Base-by-base conservation (phyloP, 2,329 filamentous ascomycete species). In the Botrytis deweyae region DNA sequence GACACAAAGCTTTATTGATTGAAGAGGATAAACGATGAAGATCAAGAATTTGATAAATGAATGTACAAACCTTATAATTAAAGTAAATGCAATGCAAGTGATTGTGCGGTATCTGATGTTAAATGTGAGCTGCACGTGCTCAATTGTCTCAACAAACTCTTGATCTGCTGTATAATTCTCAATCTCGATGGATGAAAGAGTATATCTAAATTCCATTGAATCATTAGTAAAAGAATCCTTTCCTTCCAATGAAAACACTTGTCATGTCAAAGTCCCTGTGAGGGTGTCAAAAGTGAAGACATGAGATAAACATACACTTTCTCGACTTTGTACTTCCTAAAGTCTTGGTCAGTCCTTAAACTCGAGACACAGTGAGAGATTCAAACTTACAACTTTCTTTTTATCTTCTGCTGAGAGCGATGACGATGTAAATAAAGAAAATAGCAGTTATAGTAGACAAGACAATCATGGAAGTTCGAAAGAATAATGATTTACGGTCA, bases 31-130 rank as follows among this genome's bases (percentile, higher is more conserved):
- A 18, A 58, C 55, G 25, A 58, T 58, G 18, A 42, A 22, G 65
- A 68, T 12, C 14, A 1, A 22, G 4, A 2, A 58, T 20, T 22
- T 14, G 25, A 42, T 58, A 4, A 44, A 33, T 42, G n/a, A 22
- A 58, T 33, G 8, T 6, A 69, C 66, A 29, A 25, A 58, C 49
- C 55, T 58, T 69, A 18, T 58, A 58, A 10, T 58, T 4, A 68
- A 44, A 68, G 70, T 40, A 61, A 61, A 49, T 38, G 52, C 49
- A 72, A 40, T 40, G 40, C 63, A 72, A 68, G 70, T 49, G 70
- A 59, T 59, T 67, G 69, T 49, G 22, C 36, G 1, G 42, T 25
- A 29, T 29, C 7, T 64, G 25, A 65, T 58, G 25, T 29, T 5
- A 25, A 12, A 33, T 29, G 25, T 42, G 46, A 66, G 20, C 6